Base-by-base conservation (phyloP, 164 flowering plant genomes). In the Dillenia suffruticosa region DNA sequence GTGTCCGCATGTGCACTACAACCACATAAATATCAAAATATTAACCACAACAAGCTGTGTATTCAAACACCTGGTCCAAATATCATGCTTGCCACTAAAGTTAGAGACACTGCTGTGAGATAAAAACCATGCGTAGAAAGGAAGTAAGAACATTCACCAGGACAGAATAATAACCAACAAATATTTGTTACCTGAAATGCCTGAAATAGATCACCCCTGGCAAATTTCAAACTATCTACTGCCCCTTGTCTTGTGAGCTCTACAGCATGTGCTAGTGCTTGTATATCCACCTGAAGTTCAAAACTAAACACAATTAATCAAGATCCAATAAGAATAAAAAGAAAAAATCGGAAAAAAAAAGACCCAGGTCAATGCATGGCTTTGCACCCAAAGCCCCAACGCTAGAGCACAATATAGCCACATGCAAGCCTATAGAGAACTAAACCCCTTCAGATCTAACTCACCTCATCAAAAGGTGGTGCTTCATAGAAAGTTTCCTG, bases 191-290 rank as follows among this genome's bases (percentile, higher is more conserved):
- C 98, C 98, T 95, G 94, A 74, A 95, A 95, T 60, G 99, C 99
- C 70, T 72, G 89, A 58, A 77, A 78, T 44, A 92, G 50, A 73
- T 95, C 86, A 58, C 97, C 99, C 84, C 84, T 90, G 13, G 96
- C 79, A 79, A 88, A 83, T 70, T 81, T 84, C 81, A 95, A 78
- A 84, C 97, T 88, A 62, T 95, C 98, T 68, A 95, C 73, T 44
- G 99, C 97, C 32, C 95, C 93, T 76, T 95, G 99, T 70, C 99
- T 84, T 46, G 99, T 87, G 43, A 95, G 90, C 78, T 90, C 94
- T 47, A 95, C 99, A 65, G 99, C 99, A 83, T 95, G 98, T 51
- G 97, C 98, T 67, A 95, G 91, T 47, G 98, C 97, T 79, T 95
- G 99, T 71, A 95, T 82, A 71, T 95, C 99, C 61, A 88, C 97